Conservation (phyloP, 148 eudicot genomes). For the Cornus kousa region DNA sequence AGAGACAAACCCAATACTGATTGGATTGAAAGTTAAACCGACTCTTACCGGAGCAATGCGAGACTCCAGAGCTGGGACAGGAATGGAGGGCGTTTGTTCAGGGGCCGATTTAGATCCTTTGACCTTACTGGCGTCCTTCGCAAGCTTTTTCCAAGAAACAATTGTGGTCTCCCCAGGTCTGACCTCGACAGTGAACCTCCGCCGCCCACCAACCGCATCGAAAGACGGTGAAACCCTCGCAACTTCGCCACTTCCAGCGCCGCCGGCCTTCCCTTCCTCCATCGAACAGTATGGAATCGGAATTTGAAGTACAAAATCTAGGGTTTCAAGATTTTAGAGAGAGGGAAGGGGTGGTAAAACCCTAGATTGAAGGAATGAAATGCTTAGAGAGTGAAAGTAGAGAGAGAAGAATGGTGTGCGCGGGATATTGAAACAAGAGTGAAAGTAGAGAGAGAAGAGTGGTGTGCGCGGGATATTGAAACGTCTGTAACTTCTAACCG, state of each 20-base stretch:
- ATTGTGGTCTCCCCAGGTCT: conserved; percentile 88
- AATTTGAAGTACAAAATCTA: not conserved
- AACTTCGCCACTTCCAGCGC: conserved; percentile 23
- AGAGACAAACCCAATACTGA: not conserved
- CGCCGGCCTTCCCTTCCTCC: conserved; percentile 30
- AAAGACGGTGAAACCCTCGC: conserved; percentile 40
- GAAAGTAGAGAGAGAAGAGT: not conserved
- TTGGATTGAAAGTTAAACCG: not conserved
- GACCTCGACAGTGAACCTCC: conserved; percentile 77
- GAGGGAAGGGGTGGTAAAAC: conserved; percentile 12
- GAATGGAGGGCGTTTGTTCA: conserved; percentile 22
- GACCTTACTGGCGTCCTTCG: conserved; percentile 60
- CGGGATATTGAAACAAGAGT: not conserved
- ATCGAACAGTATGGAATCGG: conserved; percentile 8
- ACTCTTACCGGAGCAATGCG: conserved; percentile 48
- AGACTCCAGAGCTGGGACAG: conserved; percentile 42
- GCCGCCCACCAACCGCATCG: conserved; percentile 55
- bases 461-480: not conserved
- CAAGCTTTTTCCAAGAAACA: conserved; percentile 95
- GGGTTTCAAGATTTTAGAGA: conserved; percentile 1
- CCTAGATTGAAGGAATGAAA: not conserved
- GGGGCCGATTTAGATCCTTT: conserved; percentile 15
- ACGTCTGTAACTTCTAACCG: not conserved
- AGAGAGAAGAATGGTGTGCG: not conserved
- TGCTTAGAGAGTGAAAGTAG: not conserved